phyloP scores from a whole-genome alignment of 2,329 filamentous ascomycete genomes.

The Chaetomium globosum region DNA sequence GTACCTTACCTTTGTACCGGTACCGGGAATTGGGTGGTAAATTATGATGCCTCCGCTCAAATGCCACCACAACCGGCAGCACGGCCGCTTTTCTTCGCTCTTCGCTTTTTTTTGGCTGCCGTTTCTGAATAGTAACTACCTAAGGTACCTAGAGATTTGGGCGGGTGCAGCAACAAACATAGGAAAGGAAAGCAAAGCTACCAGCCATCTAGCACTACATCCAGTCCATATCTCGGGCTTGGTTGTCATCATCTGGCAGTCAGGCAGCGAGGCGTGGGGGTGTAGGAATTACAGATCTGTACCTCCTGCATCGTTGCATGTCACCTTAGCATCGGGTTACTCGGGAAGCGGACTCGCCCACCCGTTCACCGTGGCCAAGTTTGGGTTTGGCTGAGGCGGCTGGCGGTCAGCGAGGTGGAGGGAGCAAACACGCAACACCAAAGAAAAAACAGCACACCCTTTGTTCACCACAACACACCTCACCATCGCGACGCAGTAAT shows the following conservation, averaged over 20 bases:
- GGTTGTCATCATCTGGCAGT: not conserved
- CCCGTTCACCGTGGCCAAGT: constrained; percentile 18
- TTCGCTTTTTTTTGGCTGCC: not conserved
- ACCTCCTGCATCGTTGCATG: not conserved
- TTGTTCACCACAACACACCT: not conserved
- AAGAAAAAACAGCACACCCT: not conserved
- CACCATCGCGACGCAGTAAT: not conserved
- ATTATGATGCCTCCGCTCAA: constrained; percentile 3
- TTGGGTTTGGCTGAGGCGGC: not conserved
- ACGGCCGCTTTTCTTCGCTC: not conserved
- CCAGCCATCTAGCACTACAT: too few relatives aligned
- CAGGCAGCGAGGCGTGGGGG: constrained; percentile 3
- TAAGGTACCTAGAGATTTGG: too few relatives aligned
- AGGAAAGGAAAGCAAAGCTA: not conserved
- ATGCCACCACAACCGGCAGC: constrained; percentile 4
- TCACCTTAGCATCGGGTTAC: not conserved
- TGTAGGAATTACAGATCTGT: not conserved
- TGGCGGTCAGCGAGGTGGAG: not conserved
- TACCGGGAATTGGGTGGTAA: constrained; percentile 8
- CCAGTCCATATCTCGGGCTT: not conserved
- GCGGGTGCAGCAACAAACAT: not conserved
- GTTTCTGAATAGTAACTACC: not conserved
- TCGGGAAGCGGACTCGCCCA: not conserved
- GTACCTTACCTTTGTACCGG: constrained; percentile 13
- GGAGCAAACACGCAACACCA: constrained; percentile 11